These are phyloP conservation scores for Candida nanaspora DNA, from an alignment of 805 yeast species.

Conservation along the genomic window DNA sequence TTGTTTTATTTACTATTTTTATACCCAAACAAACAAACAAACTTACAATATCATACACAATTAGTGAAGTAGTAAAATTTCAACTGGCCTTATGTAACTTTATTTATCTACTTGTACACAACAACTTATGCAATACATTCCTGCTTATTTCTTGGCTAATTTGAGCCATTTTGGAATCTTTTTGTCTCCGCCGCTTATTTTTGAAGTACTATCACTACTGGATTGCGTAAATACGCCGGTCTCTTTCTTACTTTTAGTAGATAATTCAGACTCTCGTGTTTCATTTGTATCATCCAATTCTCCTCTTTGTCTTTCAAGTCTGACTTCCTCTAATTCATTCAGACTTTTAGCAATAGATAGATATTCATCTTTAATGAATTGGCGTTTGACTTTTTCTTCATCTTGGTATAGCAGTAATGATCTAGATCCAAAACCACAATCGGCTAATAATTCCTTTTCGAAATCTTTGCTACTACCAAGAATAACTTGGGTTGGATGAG, in stretches of 20 bases:
- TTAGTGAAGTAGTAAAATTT: no score
- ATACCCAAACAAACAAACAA: no score
- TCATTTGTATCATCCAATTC: conserved; percentile 1
- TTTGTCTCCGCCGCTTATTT: no score
- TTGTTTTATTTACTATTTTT: no score
- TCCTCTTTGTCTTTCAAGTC: conserved; percentile 11
- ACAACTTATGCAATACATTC: not conserved
- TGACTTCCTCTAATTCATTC: conserved; percentile 19
- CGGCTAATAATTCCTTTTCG: conserved; percentile 25
- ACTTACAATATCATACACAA: no score
- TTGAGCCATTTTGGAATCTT: conserved; percentile 29
- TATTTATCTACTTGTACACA: no score
- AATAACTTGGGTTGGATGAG: conserved; percentile 40
- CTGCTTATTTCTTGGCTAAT: conserved; percentile 18
- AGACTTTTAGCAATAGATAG: conserved; percentile 16
- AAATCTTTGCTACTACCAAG: conserved; percentile 14
- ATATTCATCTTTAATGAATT: conserved; percentile 17
- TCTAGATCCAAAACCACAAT: conserved; percentile 34
- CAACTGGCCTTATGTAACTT: no score
- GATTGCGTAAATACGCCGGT: not conserved
- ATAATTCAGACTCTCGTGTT: no score
- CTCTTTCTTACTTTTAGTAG: not conserved
- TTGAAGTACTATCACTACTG: no score
- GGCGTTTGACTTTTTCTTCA: conserved; percentile 7
- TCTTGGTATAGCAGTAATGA: conserved; percentile 18